Evolutionary conservation across 208 protist genomes (phyloP).

Genomic region (Acanthamoeba royreba): DNA sequence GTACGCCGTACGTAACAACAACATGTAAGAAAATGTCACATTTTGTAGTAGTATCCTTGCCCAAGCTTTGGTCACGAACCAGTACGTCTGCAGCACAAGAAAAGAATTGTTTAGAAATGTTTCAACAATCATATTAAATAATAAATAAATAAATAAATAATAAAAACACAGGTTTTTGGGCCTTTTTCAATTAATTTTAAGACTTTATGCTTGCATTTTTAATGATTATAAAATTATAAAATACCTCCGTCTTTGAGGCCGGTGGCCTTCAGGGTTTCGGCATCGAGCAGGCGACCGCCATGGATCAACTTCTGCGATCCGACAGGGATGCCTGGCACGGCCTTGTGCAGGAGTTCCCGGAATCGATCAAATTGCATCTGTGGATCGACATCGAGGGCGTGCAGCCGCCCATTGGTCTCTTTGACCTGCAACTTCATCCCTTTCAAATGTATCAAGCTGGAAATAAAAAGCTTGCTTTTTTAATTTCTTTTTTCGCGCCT

Average conservation of each 20-base stretch:
- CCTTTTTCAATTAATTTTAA: no score
- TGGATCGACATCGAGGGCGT: background rate
- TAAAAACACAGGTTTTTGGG: no score
- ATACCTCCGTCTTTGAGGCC: constrained; percentile 2
- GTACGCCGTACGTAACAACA: no score
- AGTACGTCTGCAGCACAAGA: no score
- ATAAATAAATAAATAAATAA: no score
- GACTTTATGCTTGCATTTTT: background rate
- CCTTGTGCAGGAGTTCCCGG: background rate
- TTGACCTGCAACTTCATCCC: background rate
- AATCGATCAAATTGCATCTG: background rate
- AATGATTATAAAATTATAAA: background rate
- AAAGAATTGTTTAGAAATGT: no score
- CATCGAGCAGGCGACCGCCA: background rate
- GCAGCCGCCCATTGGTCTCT: background rate
- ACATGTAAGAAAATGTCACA: no score
- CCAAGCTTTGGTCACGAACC: no score
- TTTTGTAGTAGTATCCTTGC: no score
- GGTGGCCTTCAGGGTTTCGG: background rate
- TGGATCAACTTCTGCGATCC: background rate
- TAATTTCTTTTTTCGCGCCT: background rate
- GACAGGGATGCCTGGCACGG: background rate
- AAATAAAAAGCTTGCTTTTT: background rate
- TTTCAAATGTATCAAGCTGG: no score
- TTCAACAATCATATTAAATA: no score